Percentiles rank a stretch among this genome's conserved stretches.
These are phyloP conservation scores for Seminavis robusta DNA, from an alignment of 108 stramenopile species.

Conservation along the genomic window DNA sequence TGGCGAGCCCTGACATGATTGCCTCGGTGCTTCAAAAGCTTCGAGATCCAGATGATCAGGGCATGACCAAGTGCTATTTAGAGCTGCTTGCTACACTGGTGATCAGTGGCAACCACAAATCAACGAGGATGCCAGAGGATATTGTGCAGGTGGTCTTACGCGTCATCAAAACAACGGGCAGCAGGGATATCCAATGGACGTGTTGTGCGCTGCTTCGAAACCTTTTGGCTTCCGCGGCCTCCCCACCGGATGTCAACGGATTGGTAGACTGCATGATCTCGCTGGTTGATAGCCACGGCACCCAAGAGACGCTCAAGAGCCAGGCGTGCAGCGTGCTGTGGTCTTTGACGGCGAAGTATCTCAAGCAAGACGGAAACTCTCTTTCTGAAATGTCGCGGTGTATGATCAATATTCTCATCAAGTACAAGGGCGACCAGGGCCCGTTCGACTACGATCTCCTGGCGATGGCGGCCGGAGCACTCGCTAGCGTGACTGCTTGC, in stretches of 20 bases:
- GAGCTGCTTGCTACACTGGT: slow-evolving; percentile 6
- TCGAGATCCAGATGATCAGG: slow-evolving; percentile 1
- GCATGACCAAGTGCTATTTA: not conserved
- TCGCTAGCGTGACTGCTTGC: slow-evolving; percentile 12
- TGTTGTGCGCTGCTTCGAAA: slow-evolving; percentile 5
- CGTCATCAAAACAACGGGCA: not conserved
- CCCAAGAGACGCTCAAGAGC: not conserved
- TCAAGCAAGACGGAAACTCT: not conserved
- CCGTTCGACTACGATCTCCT: slow-evolving; percentile 12
- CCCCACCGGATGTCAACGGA: not conserved
- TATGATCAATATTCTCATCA: slow-evolving; percentile 13
- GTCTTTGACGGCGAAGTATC: slow-evolving; percentile 20
- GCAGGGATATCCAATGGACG: not conserved
- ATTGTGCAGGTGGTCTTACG: slow-evolving; percentile 11
- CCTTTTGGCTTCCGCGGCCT: not conserved
- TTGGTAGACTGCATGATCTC: slow-evolving; percentile 4
- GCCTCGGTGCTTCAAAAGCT: not conserved
- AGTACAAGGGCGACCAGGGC: slow-evolving; percentile 10
- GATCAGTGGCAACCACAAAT: not conserved
- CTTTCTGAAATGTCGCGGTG: slow-evolving; percentile 1
- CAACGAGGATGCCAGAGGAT: slow-evolving; percentile 7
- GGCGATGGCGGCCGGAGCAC: slow-evolving; percentile 20
- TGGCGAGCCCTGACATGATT: not conserved
- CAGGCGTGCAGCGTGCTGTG: slow-evolving; percentile 30
- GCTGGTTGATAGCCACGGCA: not conserved